Percentiles rank a stretch among this genome's conserved stretches.
Evolutionary conservation across 495 filamentous ascomycete genomes (phyloP).

Genomic region (Talaromyces trachyspermus): DNA sequence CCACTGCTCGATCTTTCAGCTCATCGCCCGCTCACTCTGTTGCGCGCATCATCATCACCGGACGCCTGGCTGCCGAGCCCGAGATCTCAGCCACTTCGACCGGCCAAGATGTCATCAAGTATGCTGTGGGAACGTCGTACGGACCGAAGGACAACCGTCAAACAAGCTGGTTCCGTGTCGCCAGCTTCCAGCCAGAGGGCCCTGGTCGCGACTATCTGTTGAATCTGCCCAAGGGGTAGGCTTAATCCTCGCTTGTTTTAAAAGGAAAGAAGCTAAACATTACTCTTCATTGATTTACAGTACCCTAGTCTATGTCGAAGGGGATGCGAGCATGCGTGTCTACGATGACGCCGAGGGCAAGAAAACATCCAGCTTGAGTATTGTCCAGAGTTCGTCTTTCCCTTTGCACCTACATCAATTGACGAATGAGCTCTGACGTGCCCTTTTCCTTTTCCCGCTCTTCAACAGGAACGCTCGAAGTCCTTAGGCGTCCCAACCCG

Average conservation of each 20-base stretch:
- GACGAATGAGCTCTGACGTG: not conserved
- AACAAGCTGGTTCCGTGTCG: slow-evolving; percentile 72
- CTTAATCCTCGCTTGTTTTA: slow-evolving; percentile 11
- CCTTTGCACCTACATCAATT: not conserved
- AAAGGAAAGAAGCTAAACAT: not conserved
- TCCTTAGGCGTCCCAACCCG: slow-evolving; percentile 41
- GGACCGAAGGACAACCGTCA: slow-evolving; percentile 53
- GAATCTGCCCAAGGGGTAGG: slow-evolving; percentile 72
- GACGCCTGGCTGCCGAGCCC: slow-evolving; percentile 63
- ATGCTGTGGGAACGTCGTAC: slow-evolving; percentile 52
- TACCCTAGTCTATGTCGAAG: slow-evolving; percentile 65
- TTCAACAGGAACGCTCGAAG: slow-evolving; percentile 48
- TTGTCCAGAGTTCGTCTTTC: slow-evolving; percentile 55
- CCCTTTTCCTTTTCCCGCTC: too few species aligned
- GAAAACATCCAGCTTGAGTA: slow-evolving; percentile 45
- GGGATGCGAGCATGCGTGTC: slow-evolving; percentile 53
- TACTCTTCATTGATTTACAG: slow-evolving; percentile 25
- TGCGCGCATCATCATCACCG: slow-evolving; percentile 64
- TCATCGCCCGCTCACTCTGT: slow-evolving; percentile 36
- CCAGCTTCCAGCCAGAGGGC: slow-evolving; percentile 55
- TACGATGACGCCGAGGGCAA: slow-evolving; percentile 61
- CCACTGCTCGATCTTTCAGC: slow-evolving; percentile 53
- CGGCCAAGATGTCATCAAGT: slow-evolving; percentile 61
- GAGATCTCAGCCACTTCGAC: slow-evolving; percentile 58
- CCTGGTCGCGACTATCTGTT: slow-evolving; percentile 55